Conservation (phyloP, 2,329 filamentous ascomycete genomes). For the Paecilomyces variotii region DNA sequence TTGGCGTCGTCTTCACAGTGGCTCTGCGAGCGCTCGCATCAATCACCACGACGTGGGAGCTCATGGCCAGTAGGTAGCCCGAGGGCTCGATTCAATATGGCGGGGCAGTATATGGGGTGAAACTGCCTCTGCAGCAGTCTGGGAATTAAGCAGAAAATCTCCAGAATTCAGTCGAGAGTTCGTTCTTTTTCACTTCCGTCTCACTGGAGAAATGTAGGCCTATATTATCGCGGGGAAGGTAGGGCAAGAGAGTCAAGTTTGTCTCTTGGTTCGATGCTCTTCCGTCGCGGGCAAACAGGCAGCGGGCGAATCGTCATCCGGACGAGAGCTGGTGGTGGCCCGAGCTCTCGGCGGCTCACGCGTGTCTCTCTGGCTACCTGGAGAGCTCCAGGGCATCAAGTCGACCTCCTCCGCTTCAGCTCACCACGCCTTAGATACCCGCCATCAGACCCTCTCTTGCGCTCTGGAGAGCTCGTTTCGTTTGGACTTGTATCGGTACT, state of each 20-base stretch:
- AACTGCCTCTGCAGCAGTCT: not conserved
- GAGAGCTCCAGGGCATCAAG: conserved; percentile 16
- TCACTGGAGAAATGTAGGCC: not conserved
- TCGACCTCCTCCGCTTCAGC: conserved; percentile 4
- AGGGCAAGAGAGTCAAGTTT: not conserved
- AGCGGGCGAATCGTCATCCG: conserved; percentile 28
- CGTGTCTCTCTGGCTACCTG: conserved; percentile 13
- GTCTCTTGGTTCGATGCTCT: conserved; percentile 1
- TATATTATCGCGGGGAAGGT: not conserved
- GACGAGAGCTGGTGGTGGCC: conserved; percentile 12
- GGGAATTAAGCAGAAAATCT: not conserved
- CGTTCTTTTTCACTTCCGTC: not conserved
- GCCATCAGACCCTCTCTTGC: conserved; percentile 2
- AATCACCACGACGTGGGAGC: conserved; percentile 81
- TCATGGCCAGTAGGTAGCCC: conserved; percentile 48
- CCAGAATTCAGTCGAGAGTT: not conserved
- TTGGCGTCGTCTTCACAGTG: conserved; percentile 74
- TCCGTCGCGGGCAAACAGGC: conserved; percentile 15
- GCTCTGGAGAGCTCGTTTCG: not conserved
- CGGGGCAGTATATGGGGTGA: conserved; percentile 8
- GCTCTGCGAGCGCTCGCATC: conserved; percentile 69
- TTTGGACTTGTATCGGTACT: not conserved
- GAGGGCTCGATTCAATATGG: conserved; percentile 9
- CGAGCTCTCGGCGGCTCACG: conserved; percentile 17
- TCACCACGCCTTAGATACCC: conserved; percentile 9